Percentiles rank a stretch among this genome's conserved stretches.
Conservation (phyloP, 768 basidiomycete genomes). For the Tylopilus felleus region DNA sequence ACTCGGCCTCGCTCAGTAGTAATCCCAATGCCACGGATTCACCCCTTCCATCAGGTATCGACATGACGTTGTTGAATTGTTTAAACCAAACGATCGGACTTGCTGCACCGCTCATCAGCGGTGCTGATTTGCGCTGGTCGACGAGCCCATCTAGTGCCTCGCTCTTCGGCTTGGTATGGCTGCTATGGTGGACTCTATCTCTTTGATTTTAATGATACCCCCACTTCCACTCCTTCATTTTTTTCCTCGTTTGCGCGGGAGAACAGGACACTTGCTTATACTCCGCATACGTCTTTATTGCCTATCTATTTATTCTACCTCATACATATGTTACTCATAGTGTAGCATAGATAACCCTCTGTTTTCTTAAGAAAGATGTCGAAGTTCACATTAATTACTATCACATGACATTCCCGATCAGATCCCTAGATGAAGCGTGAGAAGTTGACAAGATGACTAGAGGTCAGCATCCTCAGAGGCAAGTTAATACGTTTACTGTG, state of each 20-base stretch:
- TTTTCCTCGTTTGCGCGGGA: background rate
- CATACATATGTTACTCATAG: background rate
- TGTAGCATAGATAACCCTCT: background rate
- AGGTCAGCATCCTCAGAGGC: too few relatives aligned
- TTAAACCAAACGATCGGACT: conserved; percentile 60
- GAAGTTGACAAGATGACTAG: too few relatives aligned
- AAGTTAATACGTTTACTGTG: too few relatives aligned
- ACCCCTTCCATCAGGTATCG: conserved; percentile 51
- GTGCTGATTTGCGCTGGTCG: conserved; percentile 17
- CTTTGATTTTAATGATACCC: background rate
- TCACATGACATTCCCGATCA: too few relatives aligned
- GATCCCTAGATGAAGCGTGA: too few relatives aligned
- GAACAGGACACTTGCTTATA: background rate
- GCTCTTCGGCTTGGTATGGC: conserved; percentile 16
- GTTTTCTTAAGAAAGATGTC: too few relatives aligned
- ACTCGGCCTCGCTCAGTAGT: conserved; percentile 46
- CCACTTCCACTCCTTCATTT: background rate
- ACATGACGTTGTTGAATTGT: conserved; percentile 49
- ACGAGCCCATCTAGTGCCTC: background rate
- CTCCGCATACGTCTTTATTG: background rate
- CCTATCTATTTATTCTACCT: background rate
- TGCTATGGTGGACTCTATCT: conserved; percentile 16
- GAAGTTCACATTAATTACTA: too few relatives aligned
- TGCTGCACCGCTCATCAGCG: conserved; percentile 54
- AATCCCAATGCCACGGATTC: conserved; percentile 42